phyloP scores from a whole-genome alignment of 78 protist species.

The Dictyostelium intermedium region DNA sequence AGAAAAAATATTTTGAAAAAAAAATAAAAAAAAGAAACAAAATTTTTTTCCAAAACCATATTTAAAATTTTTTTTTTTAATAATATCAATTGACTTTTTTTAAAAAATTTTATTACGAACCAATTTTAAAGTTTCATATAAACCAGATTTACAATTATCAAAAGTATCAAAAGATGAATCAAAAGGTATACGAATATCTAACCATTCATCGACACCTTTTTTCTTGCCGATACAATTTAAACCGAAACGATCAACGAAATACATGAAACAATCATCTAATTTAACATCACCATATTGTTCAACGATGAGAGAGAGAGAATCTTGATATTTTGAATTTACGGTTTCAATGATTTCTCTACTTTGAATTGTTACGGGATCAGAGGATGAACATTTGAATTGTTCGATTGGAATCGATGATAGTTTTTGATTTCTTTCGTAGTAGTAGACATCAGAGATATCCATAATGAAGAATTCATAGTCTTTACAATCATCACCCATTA shows the following conservation, averaged over 20 bases:
- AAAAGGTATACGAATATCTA: constrained; percentile 68
- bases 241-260: constrained; percentile 46
- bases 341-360: constrained; percentile 61
- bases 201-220: constrained; percentile 52
- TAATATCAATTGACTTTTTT: neutral
- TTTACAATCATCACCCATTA: neutral
- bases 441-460: constrained; percentile 25
- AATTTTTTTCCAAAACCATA: too few relatives aligned
- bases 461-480: neutral
- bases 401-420: neutral
- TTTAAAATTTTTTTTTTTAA: neutral
- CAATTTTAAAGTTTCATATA: constrained; percentile 14
- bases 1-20: too few relatives aligned
- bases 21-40: neutral
- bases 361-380: constrained; percentile 13
- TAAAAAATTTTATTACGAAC: neutral
- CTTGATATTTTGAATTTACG: neutral
- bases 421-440: constrained; percentile 24
- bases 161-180: constrained; percentile 13
- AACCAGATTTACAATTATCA: constrained; percentile 50
- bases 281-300: constrained; percentile 62
- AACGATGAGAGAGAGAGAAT: neutral
- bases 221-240: constrained; percentile 44
- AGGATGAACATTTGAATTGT: neutral
- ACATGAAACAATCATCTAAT: constrained; percentile 25